phyloP scores from a whole-genome alignment of 441 rosid species.

The Populus hybrid region DNA sequence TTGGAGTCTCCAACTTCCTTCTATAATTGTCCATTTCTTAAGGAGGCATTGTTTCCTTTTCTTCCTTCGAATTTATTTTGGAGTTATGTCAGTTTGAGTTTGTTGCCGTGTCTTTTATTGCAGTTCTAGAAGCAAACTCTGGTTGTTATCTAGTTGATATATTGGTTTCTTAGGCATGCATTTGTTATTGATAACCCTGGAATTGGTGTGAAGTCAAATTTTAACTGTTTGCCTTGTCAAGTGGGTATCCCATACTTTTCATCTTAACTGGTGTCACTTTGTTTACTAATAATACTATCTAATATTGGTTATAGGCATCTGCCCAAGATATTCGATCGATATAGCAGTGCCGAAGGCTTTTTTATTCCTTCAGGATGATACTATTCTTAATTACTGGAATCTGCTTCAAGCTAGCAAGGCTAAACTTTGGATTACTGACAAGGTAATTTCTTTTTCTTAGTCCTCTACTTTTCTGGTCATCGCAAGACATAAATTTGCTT shows the following conservation, averaged over 20 bases:
- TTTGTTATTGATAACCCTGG: conserved; percentile 15
- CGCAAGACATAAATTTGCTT: neutral
- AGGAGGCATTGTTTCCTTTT: neutral
- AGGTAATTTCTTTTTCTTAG: conserved; percentile 38
- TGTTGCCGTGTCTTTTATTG: conserved; percentile 14
- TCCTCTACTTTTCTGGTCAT: neutral
- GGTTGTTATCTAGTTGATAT: conserved; percentile 19
- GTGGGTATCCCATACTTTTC: neutral
- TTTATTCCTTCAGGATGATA: conserved; percentile 85
- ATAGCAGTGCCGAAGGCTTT: conserved; percentile 78
- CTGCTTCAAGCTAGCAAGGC: conserved; percentile 79
- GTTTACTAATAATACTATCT: conserved; percentile 20
- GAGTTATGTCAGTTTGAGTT: conserved; percentile 2
- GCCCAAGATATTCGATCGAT: conserved; percentile 71
- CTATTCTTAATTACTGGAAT: conserved; percentile 91
- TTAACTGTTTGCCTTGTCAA: neutral
- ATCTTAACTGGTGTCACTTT: conserved; percentile 6
- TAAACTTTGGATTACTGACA: conserved; percentile 87
- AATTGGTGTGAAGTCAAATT: conserved; percentile 10
- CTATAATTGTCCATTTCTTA: neutral
- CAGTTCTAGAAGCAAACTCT: conserved; percentile 15
- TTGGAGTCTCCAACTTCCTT: neutral
- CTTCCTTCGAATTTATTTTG: neutral
- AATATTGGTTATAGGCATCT: conserved; percentile 45
- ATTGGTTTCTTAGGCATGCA: conserved; percentile 7